These are phyloP conservation scores for Plectosphaerella plurivora DNA, from an alignment of 2,329 filamentous ascomycete species.

Conservation along the genomic window DNA sequence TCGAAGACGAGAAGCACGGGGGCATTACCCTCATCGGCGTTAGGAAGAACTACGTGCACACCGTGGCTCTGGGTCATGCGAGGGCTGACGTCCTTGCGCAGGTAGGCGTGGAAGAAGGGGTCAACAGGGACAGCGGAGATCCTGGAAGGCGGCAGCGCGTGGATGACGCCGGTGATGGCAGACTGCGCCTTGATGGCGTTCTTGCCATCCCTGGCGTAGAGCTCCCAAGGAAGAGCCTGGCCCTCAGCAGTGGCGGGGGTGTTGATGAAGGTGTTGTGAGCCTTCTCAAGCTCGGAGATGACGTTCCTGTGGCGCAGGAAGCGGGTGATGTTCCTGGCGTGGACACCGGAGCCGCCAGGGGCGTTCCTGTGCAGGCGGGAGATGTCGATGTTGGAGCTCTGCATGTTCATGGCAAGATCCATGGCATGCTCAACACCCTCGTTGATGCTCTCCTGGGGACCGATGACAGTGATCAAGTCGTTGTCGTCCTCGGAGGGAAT, in stretches of 20 bases:
- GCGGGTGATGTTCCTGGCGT: constrained; percentile 81
- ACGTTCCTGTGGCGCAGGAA: constrained; percentile 81
- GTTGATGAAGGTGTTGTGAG: constrained; percentile 83
- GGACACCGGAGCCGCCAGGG: constrained; percentile 65
- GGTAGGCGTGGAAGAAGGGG: constrained; percentile 73
- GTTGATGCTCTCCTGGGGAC: constrained; percentile 69
- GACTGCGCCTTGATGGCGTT: constrained; percentile 72
- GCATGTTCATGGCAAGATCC: constrained; percentile 83
- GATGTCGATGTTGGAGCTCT: constrained; percentile 78
- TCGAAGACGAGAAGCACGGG: constrained; percentile 73
- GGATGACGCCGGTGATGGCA: constrained; percentile 70
- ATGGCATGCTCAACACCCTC: constrained; percentile 77
- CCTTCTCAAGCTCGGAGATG: constrained; percentile 74
- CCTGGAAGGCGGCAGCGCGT: constrained; percentile 68
- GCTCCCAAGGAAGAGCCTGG: constrained; percentile 70
- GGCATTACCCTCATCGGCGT: constrained; percentile 48
- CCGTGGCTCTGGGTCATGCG: constrained; percentile 64
- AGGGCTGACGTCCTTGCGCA: constrained; percentile 60
- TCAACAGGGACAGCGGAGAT: constrained; percentile 66
- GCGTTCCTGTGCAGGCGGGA: constrained; percentile 73
- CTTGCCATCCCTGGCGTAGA: constrained; percentile 83
- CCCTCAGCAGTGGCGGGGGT: constrained; percentile 67
- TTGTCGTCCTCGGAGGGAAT: constrained; percentile 74
- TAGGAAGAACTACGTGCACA: constrained; percentile 69
- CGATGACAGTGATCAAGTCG: constrained; percentile 80